These are phyloP conservation scores for Aspergillus ochraceus DNA, from an alignment of 2,329 filamentous ascomycete species.

Conservation along the genomic window DNA sequence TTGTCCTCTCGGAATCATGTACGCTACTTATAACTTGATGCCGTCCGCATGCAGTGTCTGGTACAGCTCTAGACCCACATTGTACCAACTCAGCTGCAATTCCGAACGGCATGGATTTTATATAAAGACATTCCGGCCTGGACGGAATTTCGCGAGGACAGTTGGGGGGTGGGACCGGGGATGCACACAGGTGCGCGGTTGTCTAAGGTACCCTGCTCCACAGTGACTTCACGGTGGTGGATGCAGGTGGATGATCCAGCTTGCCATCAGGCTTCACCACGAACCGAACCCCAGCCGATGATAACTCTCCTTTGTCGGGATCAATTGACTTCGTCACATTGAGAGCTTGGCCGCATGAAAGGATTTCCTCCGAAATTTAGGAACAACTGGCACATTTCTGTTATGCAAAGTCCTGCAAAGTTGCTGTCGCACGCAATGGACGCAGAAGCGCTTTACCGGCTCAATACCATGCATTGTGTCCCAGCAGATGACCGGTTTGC, in stretches of 20 bases:
- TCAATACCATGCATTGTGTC: neutral
- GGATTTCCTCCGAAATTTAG: neutral
- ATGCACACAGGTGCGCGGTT: neutral
- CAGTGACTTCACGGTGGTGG: neutral
- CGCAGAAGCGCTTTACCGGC: neutral
- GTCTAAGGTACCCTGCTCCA: neutral
- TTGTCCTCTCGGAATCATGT: neutral
- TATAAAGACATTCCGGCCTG: neutral
- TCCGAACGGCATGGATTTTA: neutral
- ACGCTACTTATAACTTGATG: neutral
- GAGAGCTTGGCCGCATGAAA: neutral
- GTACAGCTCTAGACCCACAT: neutral
- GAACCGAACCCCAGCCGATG: neutral
- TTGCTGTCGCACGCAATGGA: neutral
- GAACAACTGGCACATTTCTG: neutral
- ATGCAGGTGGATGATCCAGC: neutral
- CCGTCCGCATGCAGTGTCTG: neutral
- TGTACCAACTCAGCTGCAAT: too few species aligned
- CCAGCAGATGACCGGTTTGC: neutral
- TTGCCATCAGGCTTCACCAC: neutral
- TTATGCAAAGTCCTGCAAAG: neutral
- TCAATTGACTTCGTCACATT: neutral
- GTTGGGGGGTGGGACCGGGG: neutral
- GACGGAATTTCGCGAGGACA: neutral
- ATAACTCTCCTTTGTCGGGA: neutral